These are phyloP conservation scores for Xylariaceae sp. DNA, from an alignment of 2,329 filamentous ascomycete species.

Conservation along the genomic window DNA sequence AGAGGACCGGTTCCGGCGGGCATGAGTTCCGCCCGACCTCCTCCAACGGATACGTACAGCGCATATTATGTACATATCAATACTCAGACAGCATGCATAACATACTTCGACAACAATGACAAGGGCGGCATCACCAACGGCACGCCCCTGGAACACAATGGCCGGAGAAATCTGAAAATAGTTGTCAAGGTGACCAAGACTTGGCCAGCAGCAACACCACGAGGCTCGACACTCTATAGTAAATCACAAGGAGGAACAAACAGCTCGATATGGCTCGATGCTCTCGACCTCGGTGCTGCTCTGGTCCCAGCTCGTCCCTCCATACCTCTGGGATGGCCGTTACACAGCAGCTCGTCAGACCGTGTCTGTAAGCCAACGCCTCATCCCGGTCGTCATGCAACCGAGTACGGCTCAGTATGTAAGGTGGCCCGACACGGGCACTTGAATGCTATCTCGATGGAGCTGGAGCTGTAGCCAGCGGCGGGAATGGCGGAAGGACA, in stretches of 20 bases:
- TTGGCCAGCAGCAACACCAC: neutral
- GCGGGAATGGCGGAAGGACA: conserved; percentile 11
- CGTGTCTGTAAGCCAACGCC: conserved; percentile 1
- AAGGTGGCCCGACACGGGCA: conserved; percentile 6
- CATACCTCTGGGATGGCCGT: neutral
- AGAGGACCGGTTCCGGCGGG: conserved; percentile 9
- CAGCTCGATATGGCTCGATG: neutral
- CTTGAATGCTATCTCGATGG: neutral
- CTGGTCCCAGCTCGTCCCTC: neutral
- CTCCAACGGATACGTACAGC: conserved; percentile 2
- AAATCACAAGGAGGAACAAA: neutral
- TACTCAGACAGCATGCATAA: neutral
- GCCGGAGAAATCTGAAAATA: neutral
- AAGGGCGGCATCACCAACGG: neutral
- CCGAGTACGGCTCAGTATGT: conserved; percentile 1
- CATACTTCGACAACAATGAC: neutral
- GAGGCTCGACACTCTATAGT: neutral
- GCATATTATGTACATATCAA: neutral
- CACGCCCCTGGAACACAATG: too few species aligned
- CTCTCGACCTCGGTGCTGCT: neutral
- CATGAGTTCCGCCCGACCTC: conserved; percentile 2
- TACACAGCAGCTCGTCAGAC: conserved; percentile 10
- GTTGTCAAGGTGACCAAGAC: neutral
- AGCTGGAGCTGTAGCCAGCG: neutral
- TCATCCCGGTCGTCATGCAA: conserved; percentile 9